phyloP scores from a whole-genome alignment of 805 yeast genomes.

The Ascoidea asiatica region DNA sequence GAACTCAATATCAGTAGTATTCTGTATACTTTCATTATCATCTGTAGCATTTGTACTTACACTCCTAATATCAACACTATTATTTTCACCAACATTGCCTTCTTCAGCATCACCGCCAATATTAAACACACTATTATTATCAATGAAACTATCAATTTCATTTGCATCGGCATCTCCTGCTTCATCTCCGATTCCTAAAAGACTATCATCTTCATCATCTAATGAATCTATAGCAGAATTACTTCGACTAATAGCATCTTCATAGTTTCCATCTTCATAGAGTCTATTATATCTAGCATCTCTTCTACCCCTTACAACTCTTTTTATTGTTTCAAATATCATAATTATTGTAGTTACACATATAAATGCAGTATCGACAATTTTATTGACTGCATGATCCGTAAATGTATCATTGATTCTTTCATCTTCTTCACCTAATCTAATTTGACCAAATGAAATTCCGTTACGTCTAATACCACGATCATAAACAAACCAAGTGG shows the following conservation, averaged over 20 bases:
- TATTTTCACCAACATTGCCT: no score
- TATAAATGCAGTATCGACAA: slow-evolving; percentile 45
- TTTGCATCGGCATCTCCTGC: slow-evolving; percentile 35
- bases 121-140: slow-evolving; percentile 20
- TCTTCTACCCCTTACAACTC: slow-evolving; percentile 16
- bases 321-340: slow-evolving; percentile 11
- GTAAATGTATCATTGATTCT: slow-evolving; percentile 49
- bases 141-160: slow-evolving; percentile 29
- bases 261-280: slow-evolving; percentile 18
- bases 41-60: no score
- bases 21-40: no score
- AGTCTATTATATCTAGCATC: slow-evolving; percentile 20
- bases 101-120: slow-evolving; percentile 21
- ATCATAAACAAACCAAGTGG: slow-evolving; percentile 65
- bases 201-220: slow-evolving; percentile 20
- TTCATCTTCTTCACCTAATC: slow-evolving; percentile 61
- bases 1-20: no score
- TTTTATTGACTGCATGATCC: slow-evolving; percentile 43
- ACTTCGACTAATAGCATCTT: slow-evolving; percentile 9
- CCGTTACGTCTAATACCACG: slow-evolving; percentile 72
- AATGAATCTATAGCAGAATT: slow-evolving; percentile 12
- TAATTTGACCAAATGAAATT: slow-evolving; percentile 69
- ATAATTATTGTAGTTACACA: slow-evolving; percentile 24
- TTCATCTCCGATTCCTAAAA: slow-evolving; percentile 17
- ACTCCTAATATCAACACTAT: no score